Percentiles rank a stretch among this genome's conserved stretches.
phyloP scores from a whole-genome alignment of 2,329 filamentous ascomycete species.

The Microdochium trichocladiopsis region DNA sequence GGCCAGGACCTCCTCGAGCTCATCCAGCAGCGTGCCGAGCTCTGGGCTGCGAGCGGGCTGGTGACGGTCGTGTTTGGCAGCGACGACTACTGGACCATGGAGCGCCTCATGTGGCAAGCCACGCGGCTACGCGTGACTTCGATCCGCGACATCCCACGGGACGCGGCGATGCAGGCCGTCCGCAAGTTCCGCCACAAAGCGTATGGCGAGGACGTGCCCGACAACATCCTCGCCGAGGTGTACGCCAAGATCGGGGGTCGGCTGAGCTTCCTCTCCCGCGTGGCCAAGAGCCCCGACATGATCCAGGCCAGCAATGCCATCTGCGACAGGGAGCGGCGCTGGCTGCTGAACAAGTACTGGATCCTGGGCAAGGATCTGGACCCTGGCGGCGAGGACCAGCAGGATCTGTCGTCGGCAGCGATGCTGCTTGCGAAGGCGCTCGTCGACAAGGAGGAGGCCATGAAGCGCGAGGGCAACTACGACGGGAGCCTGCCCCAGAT shows the following conservation, averaged over 20 bases:
- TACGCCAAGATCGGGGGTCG: slow-evolving; percentile 48
- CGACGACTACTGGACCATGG: slow-evolving; percentile 53
- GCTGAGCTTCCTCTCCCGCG: slow-evolving; percentile 43
- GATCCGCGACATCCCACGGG: slow-evolving; percentile 42
- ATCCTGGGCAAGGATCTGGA: slow-evolving; percentile 66
- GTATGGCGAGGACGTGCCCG: slow-evolving; percentile 30
- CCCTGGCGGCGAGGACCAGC: slow-evolving; percentile 60
- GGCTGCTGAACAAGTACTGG: slow-evolving; percentile 72
- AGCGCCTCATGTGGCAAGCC: slow-evolving; percentile 46
- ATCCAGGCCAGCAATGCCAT: slow-evolving; percentile 46
- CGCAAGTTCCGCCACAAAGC: slow-evolving; percentile 40
- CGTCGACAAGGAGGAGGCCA: slow-evolving; percentile 36
- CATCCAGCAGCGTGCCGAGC: slow-evolving; percentile 89
- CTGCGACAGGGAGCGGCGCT: slow-evolving; percentile 63
- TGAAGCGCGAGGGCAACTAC: slow-evolving; percentile 9
- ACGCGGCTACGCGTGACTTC: slow-evolving; percentile 48
- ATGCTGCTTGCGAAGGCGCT: slow-evolving; percentile 52
- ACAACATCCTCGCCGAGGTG: slow-evolving; percentile 36
- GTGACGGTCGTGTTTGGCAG: slow-evolving; percentile 52
- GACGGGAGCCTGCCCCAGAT: slow-evolving; percentile 43
- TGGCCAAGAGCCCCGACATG: slow-evolving; percentile 46
- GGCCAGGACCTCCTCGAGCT: slow-evolving; percentile 91
- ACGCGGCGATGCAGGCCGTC: slow-evolving; percentile 38
- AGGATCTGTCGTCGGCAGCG: slow-evolving; percentile 46
- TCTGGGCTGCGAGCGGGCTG: slow-evolving; percentile 65